Base-by-base conservation (phyloP, 2,329 filamentous ascomycete genomes). In the Aspergillus hiratsukae region DNA sequence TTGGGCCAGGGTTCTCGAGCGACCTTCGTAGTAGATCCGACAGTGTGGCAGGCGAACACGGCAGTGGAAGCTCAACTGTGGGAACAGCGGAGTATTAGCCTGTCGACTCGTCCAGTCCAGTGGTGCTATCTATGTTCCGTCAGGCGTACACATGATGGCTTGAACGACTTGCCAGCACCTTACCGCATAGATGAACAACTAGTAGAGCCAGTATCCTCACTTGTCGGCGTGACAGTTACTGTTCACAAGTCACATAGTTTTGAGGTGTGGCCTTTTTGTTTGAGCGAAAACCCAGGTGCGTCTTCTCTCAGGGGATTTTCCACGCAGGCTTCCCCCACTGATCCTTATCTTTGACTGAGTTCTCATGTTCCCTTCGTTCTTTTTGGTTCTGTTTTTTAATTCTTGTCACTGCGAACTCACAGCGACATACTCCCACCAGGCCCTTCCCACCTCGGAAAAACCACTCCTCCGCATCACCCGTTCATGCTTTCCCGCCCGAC, bases 391-490 rank as follows among this genome's bases (percentile, higher is more conserved):
- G 51, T 31, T 25, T 58, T 46, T 52, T 58, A 49, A 63, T 59
- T 53, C 61, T 67, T 52, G 61, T 55, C 52, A 43, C 55, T 43
- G 46, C 35, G 53, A 55, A 54, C 57, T 63, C 56, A 55, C 46
- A 46, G 23, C 49, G 45, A 49, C 21, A 50, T 53, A 43, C 25
- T 41, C 37, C 56, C 45, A 35, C 23, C 31, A 35, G 53, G 14
- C 41, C 51, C 29, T 46, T 54, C 48, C 59, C 57, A 52, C 9
- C 27, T 54, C 69, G 69, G 69, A 72, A 71, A 70, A 72, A 72
- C 68, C 57, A 55, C 52, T 55, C 49, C 60, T 66, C 69, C 69
- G 69, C 58, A 59, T 57, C 58, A 59, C 59, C 63, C 61, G 65
- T 64, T 61, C 41, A 43, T 55, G 51, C 49, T 58, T 43, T 40